A percentile compares a stretch with the other conserved stretches of the same genome.
Evolutionary conservation across 352 stramenopile genomes (phyloP).

Genomic region (Thalassiosira livingstoniorum): DNA sequence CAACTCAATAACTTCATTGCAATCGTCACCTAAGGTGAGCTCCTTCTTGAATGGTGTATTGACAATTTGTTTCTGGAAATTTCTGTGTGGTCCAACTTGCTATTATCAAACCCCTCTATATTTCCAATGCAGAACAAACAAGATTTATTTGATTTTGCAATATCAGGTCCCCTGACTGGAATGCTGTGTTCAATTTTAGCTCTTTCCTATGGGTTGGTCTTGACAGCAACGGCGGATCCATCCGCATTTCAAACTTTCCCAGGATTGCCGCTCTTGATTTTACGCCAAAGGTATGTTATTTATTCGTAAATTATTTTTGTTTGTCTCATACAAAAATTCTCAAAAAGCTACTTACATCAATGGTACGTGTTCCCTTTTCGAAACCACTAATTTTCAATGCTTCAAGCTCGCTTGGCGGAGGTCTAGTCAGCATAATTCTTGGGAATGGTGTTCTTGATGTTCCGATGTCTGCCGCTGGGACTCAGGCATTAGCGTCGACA

Average conservation of each 20-base stretch:
- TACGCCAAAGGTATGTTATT: slow-evolving; percentile 81
- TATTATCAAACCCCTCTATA: not conserved
- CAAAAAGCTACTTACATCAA: too few relatives aligned
- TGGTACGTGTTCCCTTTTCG: too few relatives aligned
- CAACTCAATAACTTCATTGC: slow-evolving; percentile 77
- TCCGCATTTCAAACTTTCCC: slow-evolving; percentile 62
- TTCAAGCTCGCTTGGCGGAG: slow-evolving; percentile 76
- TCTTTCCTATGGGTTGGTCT: slow-evolving; percentile 63
- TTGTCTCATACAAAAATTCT: too few relatives aligned
- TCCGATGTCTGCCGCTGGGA: slow-evolving; percentile 61
- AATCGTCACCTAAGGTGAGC: slow-evolving; percentile 64
- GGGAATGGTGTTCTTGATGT: slow-evolving; percentile 73
- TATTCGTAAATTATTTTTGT: too few relatives aligned
- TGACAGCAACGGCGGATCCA: slow-evolving; percentile 68
- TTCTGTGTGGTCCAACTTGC: too few relatives aligned
- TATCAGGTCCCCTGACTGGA: slow-evolving; percentile 74
- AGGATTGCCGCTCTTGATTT: slow-evolving; percentile 71
- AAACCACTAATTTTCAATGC: too few relatives aligned
- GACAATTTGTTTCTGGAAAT: not conserved
- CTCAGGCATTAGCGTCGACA: slow-evolving; percentile 63
- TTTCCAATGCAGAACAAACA: slow-evolving; percentile 62
- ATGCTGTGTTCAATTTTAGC: slow-evolving; percentile 70
- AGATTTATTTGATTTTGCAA: slow-evolving; percentile 79
- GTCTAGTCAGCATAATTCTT: slow-evolving; percentile 76
- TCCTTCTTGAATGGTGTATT: not conserved